Evolutionary conservation across 345 rosid species (phyloP).

Genomic region (Mercurialis annua): DNA sequence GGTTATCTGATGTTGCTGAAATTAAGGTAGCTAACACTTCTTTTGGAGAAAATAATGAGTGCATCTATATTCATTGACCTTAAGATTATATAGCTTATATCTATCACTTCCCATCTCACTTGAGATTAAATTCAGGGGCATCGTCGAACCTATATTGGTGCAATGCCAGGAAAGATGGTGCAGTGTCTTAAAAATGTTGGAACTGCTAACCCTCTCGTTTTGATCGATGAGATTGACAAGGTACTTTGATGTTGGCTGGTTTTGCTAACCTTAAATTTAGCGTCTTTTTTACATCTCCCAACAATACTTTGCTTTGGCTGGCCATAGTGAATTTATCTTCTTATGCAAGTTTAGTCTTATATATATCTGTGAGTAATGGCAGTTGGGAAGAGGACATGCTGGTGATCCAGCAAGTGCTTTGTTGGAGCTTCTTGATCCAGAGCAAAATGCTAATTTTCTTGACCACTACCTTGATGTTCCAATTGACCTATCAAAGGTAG

Average conservation of each 20-base stretch:
- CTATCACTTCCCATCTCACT: slow-evolving; percentile 9
- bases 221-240: slow-evolving; percentile 99
- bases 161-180: slow-evolving; percentile 99
- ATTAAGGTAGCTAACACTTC: slow-evolving; percentile 62
- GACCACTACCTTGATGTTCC: slow-evolving; percentile 99
- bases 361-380: slow-evolving; percentile 19
- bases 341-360: background rate
- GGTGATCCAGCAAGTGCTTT: slow-evolving; percentile 99
- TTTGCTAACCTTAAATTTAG: slow-evolving; percentile 15
- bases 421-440: slow-evolving; percentile 99
- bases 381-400: slow-evolving; percentile 96
- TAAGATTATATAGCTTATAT: background rate
- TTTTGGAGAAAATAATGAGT: background rate
- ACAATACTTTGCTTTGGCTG: background rate
- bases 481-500: slow-evolving; percentile 90
- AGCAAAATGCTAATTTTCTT: slow-evolving; percentile 97
- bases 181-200: slow-evolving; percentile 98
- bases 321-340: background rate
- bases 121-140: slow-evolving; percentile 65
- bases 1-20: slow-evolving; percentile 97
- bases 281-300: background rate
- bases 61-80: background rate
- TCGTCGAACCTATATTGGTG: slow-evolving; percentile 97
- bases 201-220: slow-evolving; percentile 97
- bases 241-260: slow-evolving; percentile 30